Percentiles rank a stretch among this genome's conserved stretches.
phyloP scores from a whole-genome alignment of 345 rosid species.

The Brassica napus region Da-Ae NC_063448.1:54942501-54943000 shows the following conservation, averaged over 20 bases:
- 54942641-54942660: conserved; percentile 74
- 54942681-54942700: conserved; percentile 46
- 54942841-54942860: conserved; percentile 83
- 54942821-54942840: conserved; percentile 82
- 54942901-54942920: not conserved
- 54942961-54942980: no score
- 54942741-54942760: conserved; percentile 12
- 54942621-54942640: conserved; percentile 71
- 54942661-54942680: conserved; percentile 79
- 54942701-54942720: conserved; percentile 18
- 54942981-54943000: no score
- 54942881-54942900: conserved; percentile 63
- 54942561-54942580: conserved; percentile 81
- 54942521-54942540: conserved; percentile 72
- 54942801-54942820: conserved; percentile 90
- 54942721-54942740: not conserved
- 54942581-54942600: conserved; percentile 75
- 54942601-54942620: conserved; percentile 70
- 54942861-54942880: conserved; percentile 90
- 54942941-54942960: conserved; percentile 7
- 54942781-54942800: conserved; percentile 85
- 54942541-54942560: conserved; percentile 65
- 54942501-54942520: conserved; percentile 42
- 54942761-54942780: conserved; percentile 70
- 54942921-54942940: not conserved